Evolutionary conservation across 2,329 filamentous ascomycete species (phyloP).

Genomic region (Penicillium sp.): DNA sequence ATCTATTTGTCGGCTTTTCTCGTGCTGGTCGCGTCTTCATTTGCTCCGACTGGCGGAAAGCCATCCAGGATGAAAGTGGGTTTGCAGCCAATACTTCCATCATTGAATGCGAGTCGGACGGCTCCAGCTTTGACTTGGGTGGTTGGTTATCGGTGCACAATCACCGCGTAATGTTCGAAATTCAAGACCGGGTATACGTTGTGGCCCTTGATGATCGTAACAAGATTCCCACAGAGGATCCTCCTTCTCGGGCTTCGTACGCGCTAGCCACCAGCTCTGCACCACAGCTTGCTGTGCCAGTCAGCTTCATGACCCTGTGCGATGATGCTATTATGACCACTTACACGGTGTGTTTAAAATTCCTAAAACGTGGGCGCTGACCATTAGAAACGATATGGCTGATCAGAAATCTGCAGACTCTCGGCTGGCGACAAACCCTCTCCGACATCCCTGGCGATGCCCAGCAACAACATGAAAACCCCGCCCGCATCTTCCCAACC

Average conservation of each 20-base stretch:
- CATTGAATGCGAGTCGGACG: constrained; percentile 45
- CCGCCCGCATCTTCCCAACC: constrained; percentile 38
- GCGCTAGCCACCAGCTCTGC: constrained; percentile 38
- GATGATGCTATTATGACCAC: constrained; percentile 51
- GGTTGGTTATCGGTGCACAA: constrained; percentile 48
- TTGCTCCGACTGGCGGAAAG: constrained; percentile 46
- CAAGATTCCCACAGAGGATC: constrained; percentile 21
- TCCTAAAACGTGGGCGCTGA: background rate
- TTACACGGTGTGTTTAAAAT: constrained; percentile 36
- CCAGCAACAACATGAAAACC: constrained; percentile 20
- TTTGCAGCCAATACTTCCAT: constrained; percentile 32
- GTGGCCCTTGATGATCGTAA: constrained; percentile 41
- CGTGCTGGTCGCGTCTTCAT: constrained; percentile 45
- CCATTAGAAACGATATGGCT: constrained; percentile 5
- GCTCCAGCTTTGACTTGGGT: constrained; percentile 45
- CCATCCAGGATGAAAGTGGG: constrained; percentile 29
- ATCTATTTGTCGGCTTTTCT: constrained; percentile 47
- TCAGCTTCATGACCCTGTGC: constrained; percentile 50
- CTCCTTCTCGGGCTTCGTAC: constrained; percentile 29
- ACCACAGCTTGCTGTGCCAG: constrained; percentile 42
- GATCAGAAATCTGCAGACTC: constrained; percentile 25
- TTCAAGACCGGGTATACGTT: constrained; percentile 46
- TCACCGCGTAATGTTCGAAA: constrained; percentile 46
- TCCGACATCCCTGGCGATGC: constrained; percentile 18
- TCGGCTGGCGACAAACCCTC: constrained; percentile 29